Conservation (phyloP, 192 early-diverging fungal species). For the Lunasporangiospora selenospora region DNA sequence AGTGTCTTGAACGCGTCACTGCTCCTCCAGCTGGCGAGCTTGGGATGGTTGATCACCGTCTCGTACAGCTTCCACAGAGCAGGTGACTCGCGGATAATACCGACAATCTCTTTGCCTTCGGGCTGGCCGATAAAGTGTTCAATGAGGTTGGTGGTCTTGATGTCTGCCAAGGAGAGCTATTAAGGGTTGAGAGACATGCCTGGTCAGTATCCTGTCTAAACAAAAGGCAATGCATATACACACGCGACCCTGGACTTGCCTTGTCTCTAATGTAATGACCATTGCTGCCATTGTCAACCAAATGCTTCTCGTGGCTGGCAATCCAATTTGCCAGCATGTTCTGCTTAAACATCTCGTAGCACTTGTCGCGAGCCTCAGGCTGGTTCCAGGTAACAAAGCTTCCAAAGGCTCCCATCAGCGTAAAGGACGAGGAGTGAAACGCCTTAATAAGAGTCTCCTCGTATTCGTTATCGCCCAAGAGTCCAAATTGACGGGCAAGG, state of each 20-base stretch:
- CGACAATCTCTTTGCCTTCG: neutral
- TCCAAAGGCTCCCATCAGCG: neutral
- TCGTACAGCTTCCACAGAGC: conserved; percentile 9
- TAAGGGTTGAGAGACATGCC: too few species aligned
- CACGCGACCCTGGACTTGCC: neutral
- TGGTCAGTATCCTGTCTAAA: neutral
- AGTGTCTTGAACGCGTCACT: conserved; percentile 1
- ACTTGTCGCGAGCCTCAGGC: conserved; percentile 1
- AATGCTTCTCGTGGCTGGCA: conserved; percentile 9
- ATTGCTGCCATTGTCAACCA: conserved; percentile 18
- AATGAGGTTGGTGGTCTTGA: conserved; percentile 6
- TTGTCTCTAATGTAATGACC: conserved; percentile 22
- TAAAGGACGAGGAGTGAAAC: conserved; percentile 6
- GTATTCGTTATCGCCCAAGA: conserved; percentile 20
- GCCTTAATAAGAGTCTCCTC: conserved; percentile 13
- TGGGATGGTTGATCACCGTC: conserved; percentile 7
- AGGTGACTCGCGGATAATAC: conserved; percentile 2
- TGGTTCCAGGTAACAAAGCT: neutral
- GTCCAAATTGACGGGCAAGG: conserved; percentile 21
- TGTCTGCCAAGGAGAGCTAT: conserved; percentile 4
- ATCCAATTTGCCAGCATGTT: neutral
- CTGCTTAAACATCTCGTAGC: neutral
- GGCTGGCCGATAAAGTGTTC: conserved; percentile 6
- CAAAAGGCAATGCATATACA: neutral
- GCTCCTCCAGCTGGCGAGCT: neutral